Base-by-base conservation (phyloP, 306 rosid species). In the Echinosophora koreensis region DNA sequence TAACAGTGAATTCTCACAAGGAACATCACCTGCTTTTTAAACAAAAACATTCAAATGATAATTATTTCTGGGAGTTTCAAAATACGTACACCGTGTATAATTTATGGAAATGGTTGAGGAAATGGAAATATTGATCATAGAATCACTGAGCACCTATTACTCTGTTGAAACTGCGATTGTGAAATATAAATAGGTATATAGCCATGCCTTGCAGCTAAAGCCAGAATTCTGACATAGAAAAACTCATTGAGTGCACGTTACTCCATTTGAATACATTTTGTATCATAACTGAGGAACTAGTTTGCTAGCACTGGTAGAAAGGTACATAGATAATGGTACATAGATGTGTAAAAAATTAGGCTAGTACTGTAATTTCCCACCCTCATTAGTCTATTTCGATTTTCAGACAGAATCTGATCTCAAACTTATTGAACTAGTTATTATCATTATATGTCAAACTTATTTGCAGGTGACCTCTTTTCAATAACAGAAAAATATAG, bases 1-100 rank as follows among this genome's bases (percentile, higher is more conserved):
- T 69, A 95, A 74, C 77, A 95, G 86, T 22, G 99, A 91, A 86
- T 87, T 89, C 71, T 92, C 99, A 52, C 95, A 85, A 60, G 94
- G 96, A 70, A 95, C 85, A 37, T 90, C 97, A 61, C 97, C 98
- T 94, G 86, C 56, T 32, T 41, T 73, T 39, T 11, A 71, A 57
- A 44, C 60, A 41, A 68, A 52, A 55, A 51, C 49, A 28, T 49
- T 55, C 30, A 71, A 60, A 22, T 50, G 41, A 44, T 67, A 4
- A 37, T 56, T 37, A 66, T n/a, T 62, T 67, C 59, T n/a, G 28
- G 63, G 60, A 38, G 70, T 76, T 83, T 44, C 55, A n/a, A 35
- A 44, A 46, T 47, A 65, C 14, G 51, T 27, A 18, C 42, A 34
- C 5, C n/a, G 15, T 5, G 27, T 44, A 77, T 47, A 27, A 28